Conservation (phyloP, 2,329 filamentous ascomycete species). For the Xylaria polymorpha region DNA sequence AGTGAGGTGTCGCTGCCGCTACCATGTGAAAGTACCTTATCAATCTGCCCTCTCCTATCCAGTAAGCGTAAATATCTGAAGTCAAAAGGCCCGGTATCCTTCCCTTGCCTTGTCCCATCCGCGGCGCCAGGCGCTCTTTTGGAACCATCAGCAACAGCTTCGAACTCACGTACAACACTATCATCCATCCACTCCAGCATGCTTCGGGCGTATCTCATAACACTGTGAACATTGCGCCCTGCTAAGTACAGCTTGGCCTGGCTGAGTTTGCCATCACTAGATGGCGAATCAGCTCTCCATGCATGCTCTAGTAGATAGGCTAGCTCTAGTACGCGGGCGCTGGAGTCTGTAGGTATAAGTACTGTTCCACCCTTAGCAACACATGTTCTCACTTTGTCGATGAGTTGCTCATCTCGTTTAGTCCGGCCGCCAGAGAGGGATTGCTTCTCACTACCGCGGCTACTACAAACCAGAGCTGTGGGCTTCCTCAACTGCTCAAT, state of each 20-base stretch:
- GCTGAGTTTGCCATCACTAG: constrained; percentile 63
- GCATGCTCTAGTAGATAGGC: constrained; percentile 93
- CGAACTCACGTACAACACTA: constrained; percentile 90
- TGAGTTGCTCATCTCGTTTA: constrained; percentile 85
- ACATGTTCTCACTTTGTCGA: constrained; percentile 84
- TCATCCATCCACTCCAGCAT: constrained; percentile 99
- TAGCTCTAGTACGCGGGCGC: constrained; percentile 91
- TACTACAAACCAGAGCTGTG: constrained; percentile 93
- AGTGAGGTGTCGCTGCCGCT: constrained; percentile 56
- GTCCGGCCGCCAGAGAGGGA: constrained; percentile 77
- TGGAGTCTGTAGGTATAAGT: constrained; percentile 93
- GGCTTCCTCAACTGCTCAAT: constrained; percentile 94
- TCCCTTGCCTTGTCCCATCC: constrained; percentile 60
- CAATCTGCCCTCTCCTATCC: constrained; percentile 83
- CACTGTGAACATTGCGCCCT: constrained; percentile 86
- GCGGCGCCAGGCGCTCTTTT: constrained; percentile 60
- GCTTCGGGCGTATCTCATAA: constrained; percentile 89
- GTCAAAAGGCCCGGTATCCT: constrained; percentile 81
- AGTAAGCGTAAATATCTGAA: constrained; percentile 87
- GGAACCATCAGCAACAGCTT: constrained; percentile 70
- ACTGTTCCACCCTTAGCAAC: constrained; percentile 88
- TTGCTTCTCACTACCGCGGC: constrained; percentile 78
- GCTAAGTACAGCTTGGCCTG: constrained; percentile 80
- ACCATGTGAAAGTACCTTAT: constrained; percentile 69
- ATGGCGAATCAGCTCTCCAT: constrained; percentile 76